These are phyloP conservation scores for Thraustochytrium sp. DNA, from an alignment of 352 stramenopile genomes.

Conservation along the genomic window DNA sequence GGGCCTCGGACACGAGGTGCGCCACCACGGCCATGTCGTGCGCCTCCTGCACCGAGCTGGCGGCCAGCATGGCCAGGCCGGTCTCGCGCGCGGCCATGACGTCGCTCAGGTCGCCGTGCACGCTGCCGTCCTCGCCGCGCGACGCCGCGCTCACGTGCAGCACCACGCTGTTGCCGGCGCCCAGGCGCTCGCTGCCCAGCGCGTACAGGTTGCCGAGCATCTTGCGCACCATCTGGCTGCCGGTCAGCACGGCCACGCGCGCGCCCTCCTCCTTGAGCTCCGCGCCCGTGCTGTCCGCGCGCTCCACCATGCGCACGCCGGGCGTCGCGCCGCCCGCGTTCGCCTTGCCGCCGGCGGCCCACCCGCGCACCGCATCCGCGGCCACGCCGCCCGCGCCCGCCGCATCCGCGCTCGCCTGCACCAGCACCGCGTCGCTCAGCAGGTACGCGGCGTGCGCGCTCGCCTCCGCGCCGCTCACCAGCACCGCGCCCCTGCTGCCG, in stretches of 20 bases:
- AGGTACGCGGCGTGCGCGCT: conserved; percentile 10
- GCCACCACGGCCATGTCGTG: conserved; percentile 69
- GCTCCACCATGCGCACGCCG: not conserved
- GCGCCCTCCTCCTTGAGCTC: conserved; percentile 21
- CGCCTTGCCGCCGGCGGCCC: not conserved
- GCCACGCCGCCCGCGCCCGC: not conserved
- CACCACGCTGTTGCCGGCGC: not conserved
- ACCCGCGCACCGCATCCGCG: not conserved
- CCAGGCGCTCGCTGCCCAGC: not conserved
- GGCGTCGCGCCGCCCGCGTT: not conserved
- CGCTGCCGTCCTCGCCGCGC: conserved; percentile 57
- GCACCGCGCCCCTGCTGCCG: not conserved
- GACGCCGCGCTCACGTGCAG: conserved; percentile 61
- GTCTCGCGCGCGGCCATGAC: conserved; percentile 65
- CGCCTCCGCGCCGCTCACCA: conserved; percentile 16
- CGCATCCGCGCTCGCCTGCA: conserved; percentile 4
- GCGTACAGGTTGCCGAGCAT: conserved; percentile 32
- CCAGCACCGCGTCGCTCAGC: conserved; percentile 18
- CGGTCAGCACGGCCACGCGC: not conserved
- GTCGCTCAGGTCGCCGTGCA: conserved; percentile 61
- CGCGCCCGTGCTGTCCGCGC: not conserved
- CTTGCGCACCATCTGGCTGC: conserved; percentile 9
- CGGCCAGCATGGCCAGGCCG: conserved; percentile 65
- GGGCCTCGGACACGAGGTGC: conserved; percentile 59
- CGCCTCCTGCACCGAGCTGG: conserved; percentile 62